These are phyloP conservation scores for Pisolithus albus DNA, from an alignment of 768 basidiomycete genomes.

Conservation along the genomic window DNA sequence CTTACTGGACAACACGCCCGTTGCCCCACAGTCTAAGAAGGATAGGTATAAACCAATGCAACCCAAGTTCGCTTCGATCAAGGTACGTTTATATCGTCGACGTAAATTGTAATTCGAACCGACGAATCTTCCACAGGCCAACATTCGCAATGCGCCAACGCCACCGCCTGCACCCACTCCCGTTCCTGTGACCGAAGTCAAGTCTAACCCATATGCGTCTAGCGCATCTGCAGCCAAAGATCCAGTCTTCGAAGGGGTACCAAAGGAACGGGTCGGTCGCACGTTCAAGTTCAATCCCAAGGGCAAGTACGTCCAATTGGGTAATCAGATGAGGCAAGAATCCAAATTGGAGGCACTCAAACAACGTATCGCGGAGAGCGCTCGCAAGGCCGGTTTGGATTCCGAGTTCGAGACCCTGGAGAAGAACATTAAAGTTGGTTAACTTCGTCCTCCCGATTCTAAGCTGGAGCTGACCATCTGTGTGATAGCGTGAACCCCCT, in stretches of 20 bases:
- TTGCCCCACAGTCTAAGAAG: constrained; percentile 67
- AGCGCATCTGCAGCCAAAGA: constrained; percentile 41
- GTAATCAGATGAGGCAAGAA: constrained; percentile 65
- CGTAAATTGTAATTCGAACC: neutral
- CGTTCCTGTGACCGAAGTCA: constrained; percentile 34
- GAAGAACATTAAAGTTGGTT: constrained; percentile 79
- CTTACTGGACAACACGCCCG: constrained; percentile 55
- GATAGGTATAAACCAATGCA: constrained; percentile 98
- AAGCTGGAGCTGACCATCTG: neutral
- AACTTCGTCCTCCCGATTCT: neutral
- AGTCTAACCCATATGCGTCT: constrained; percentile 75
- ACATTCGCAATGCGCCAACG: constrained; percentile 67
- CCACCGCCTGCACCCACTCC: constrained; percentile 41
- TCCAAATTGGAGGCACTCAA: constrained; percentile 85
- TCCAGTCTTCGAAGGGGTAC: constrained; percentile 65
- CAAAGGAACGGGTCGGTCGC: constrained; percentile 62
- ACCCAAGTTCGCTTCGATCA: constrained; percentile 96
- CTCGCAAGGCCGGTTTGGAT: constrained; percentile 89
- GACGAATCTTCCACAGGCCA: constrained; percentile 42
- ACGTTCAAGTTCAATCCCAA: constrained; percentile 85
- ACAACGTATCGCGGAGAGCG: constrained; percentile 86
- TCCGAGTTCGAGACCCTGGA: constrained; percentile 88
- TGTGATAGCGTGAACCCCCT: constrained; percentile 68
- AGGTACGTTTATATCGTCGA: constrained; percentile 36
- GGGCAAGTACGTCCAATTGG: constrained; percentile 81